Conservation (phyloP, 2,329 filamentous ascomycete genomes). For the Colletotrichum kahawae region DNA sequence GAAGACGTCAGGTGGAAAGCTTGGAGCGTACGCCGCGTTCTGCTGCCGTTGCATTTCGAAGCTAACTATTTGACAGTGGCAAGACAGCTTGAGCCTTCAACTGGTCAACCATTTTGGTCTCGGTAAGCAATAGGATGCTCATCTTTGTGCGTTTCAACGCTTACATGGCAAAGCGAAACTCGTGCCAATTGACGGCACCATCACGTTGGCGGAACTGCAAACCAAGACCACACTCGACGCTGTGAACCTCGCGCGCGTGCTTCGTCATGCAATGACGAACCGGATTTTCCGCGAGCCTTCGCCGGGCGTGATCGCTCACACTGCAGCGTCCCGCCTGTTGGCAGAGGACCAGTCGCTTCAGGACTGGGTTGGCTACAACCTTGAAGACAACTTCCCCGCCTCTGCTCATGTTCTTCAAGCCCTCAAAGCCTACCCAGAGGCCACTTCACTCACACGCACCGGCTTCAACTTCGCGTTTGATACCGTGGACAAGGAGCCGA, state of each 20-base stretch:
- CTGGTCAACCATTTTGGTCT: slow-evolving; percentile 56
- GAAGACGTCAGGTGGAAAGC: slow-evolving; percentile 57
- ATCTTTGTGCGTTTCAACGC: neutral
- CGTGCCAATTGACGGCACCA: slow-evolving; percentile 51
- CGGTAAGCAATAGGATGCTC: slow-evolving; percentile 35
- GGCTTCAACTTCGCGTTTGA: slow-evolving; percentile 58
- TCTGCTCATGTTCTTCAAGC: slow-evolving; percentile 51
- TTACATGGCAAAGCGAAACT: slow-evolving; percentile 46
- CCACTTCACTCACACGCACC: slow-evolving; percentile 51
- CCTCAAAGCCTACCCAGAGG: slow-evolving; percentile 48
- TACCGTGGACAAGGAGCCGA: slow-evolving; percentile 55
- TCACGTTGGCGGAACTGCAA: slow-evolving; percentile 50
- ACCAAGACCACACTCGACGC: slow-evolving; percentile 50
- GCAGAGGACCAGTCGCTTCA: slow-evolving; percentile 52
- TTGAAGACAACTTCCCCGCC: slow-evolving; percentile 58
- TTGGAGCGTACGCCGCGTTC: slow-evolving; percentile 51
- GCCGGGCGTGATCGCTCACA: slow-evolving; percentile 59
- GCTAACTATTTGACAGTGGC: slow-evolving; percentile 40
- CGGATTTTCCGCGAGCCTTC: slow-evolving; percentile 58
- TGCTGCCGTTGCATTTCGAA: neutral
- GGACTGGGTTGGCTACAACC: slow-evolving; percentile 61
- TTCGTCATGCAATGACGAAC: slow-evolving; percentile 64
- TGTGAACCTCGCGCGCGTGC: slow-evolving; percentile 54
- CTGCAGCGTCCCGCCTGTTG: slow-evolving; percentile 56
- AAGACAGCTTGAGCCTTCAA: slow-evolving; percentile 55